Evolutionary conservation across 495 filamentous ascomycete genomes (phyloP).

Genomic region (Penicillium parvum): DNA sequence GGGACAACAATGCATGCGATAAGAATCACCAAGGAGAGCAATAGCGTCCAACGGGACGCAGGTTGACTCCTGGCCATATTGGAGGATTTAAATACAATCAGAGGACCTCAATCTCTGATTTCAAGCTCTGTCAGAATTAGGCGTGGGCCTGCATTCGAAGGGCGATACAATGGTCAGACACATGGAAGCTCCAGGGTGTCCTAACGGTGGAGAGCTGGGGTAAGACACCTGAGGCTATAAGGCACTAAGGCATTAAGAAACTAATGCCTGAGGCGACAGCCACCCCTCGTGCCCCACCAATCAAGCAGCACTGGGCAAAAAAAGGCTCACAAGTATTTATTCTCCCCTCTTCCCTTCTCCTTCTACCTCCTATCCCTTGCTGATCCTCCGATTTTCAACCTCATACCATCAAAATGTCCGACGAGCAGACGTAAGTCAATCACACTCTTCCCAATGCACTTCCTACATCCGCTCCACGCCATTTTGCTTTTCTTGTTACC

Average conservation of each 20-base stretch:
- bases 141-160: conserved; percentile 35
- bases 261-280: conserved; percentile 4
- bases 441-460: not conserved
- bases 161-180: conserved; percentile 21
- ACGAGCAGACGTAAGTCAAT: conserved; percentile 86
- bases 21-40: conserved; percentile 37
- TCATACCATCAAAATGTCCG: conserved; percentile 65
- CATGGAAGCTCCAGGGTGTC: conserved; percentile 41
- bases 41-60: conserved; percentile 55
- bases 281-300: conserved; percentile 27
- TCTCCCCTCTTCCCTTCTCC: conserved; percentile 30
- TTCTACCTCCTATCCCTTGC: conserved; percentile 27
- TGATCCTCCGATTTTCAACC: conserved; percentile 26
- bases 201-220: conserved; percentile 33
- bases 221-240: conserved; percentile 27
- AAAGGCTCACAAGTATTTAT: conserved; percentile 25
- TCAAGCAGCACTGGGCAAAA: conserved; percentile 12
- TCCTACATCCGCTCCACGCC: conserved; percentile 17
- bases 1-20: conserved; percentile 38
- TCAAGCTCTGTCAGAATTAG: conserved; percentile 9
- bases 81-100: conserved; percentile 24
- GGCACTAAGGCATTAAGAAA: conserved; percentile 15
- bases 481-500: conserved; percentile 9
- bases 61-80: conserved; percentile 43
- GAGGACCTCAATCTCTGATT: conserved; percentile 37